Percentiles rank a stretch among this genome's conserved stretches.
Conservation (phyloP, 768 basidiomycete genomes). For the Tricholoma flavovirens region DNA sequence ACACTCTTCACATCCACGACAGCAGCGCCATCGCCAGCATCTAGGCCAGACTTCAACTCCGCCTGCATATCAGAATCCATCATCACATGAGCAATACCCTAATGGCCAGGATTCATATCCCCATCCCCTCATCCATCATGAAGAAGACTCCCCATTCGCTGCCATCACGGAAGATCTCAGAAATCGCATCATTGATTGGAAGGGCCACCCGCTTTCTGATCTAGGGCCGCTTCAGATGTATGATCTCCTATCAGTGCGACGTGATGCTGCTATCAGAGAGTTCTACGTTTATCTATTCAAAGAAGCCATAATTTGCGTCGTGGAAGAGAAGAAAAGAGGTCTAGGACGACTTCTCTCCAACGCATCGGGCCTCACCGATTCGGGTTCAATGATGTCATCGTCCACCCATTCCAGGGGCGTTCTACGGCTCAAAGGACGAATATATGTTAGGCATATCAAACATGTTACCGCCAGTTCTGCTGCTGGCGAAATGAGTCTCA, state of each 20-base stretch:
- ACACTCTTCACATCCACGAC: constrained; percentile 20
- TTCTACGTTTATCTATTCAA: constrained; percentile 97
- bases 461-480: constrained; percentile 77
- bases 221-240: constrained; percentile 90
- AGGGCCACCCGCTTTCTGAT: constrained; percentile 85
- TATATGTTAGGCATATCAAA: constrained; percentile 93
- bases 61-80: constrained; percentile 23
- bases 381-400: constrained; percentile 35
- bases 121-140: constrained; percentile 35
- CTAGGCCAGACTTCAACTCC: constrained; percentile 21
- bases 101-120: constrained; percentile 27
- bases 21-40: constrained; percentile 16
- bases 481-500: constrained; percentile 83
- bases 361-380: constrained; percentile 51
- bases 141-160: constrained; percentile 73
- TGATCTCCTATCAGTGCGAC: constrained; percentile 82
- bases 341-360: constrained; percentile 68
- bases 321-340: constrained; percentile 88
- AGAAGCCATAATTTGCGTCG: constrained; percentile 97
- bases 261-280: constrained; percentile 85
- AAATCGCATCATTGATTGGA: constrained; percentile 92
- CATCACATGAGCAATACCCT: constrained; percentile 27
- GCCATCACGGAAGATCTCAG: constrained; percentile 86
- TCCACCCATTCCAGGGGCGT: constrained; percentile 53
- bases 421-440: constrained; percentile 87